Evolutionary conservation across 1,284 basidiomycete species (phyloP).

Genomic region (Fomitopsis betulina): DNA sequence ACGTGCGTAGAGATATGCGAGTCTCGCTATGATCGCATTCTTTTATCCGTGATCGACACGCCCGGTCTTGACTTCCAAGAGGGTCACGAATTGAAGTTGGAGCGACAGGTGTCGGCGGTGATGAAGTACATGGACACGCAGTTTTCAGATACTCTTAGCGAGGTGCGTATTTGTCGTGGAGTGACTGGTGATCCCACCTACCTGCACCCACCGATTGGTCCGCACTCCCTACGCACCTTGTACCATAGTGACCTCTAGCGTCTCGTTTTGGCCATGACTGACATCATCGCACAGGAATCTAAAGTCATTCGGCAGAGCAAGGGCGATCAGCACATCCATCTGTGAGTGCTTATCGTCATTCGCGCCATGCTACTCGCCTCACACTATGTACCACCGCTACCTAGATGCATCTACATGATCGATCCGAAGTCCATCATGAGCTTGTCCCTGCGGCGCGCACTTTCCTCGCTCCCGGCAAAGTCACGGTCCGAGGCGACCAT

Average conservation of each 20-base stretch:
- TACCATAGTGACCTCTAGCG: neutral
- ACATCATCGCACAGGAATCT: constrained; percentile 52
- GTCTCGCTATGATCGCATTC: constrained; percentile 68
- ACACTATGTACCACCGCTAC: constrained; percentile 17
- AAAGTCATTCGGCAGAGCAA: constrained; percentile 81
- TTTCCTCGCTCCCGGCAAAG: constrained; percentile 44
- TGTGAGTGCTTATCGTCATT: constrained; percentile 47
- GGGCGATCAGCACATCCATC: constrained; percentile 79
- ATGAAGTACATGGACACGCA: constrained; percentile 73
- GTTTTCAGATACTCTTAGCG: constrained; percentile 79
- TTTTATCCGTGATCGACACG: constrained; percentile 76
- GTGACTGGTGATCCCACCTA: neutral
- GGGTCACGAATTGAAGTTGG: constrained; percentile 69
- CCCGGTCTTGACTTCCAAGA: constrained; percentile 72
- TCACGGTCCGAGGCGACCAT: constrained; percentile 58
- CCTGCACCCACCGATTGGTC: neutral
- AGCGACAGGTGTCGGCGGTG: constrained; percentile 65
- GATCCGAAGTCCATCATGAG: constrained; percentile 70
- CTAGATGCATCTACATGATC: constrained; percentile 76
- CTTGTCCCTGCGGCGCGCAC: constrained; percentile 40
- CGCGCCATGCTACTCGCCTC: neutral
- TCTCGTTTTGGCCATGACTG: constrained; percentile 6
- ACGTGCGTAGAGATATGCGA: constrained; percentile 76
- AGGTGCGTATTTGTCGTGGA: constrained; percentile 42
- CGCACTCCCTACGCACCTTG: neutral